Base-by-base conservation (phyloP, 2,329 filamentous ascomycete genomes). In the Celoporthe dispersa region DNA sequence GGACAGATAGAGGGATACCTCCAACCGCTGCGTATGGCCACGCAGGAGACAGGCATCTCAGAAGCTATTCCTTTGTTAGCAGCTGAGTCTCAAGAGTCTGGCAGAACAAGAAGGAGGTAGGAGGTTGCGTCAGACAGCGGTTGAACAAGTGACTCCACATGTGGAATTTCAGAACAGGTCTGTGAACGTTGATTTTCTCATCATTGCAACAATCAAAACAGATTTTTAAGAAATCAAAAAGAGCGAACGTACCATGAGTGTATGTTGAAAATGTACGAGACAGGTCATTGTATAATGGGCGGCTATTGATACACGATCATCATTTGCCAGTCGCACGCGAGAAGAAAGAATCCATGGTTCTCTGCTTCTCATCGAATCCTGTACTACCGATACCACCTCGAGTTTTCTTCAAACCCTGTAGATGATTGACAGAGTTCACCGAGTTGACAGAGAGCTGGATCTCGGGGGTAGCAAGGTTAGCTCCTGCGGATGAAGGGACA, bases 381-480 rank as follows among this genome's bases (percentile, higher is more conserved):
- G 92, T 86, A 75, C 91, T 96, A 68, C 94, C 94, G 69, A 97
- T 92, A 3, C 94, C 94, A 39, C 93, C 93, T 33, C 91, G 84
- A 11, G 93, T 95, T 79, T 93, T 92, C 78, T 91, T 94, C 70
- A 97, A 82, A 37, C 90, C 89, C 60, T 83, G 80, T 2, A 97
- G 86, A 79, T 98, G 94, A 4, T 88, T 86, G 71, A 87, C 86
- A 72, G 87, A 87, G 77, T 97, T 95, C 73, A 94, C 84, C 6
- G 83, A 83, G 61, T 87, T 79, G 37, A 97, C 84, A 35, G 73
- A 76, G 68, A 86, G 71, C 35, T 73, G 67, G 31, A 72, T 70
- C 28, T 62, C 66, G 19, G 62, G 62, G 68, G 39, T 60, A 8
- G 28, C 2, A 11, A n/a, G 19, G 35, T 28, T 19, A 37, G 28